Evolutionary conservation across 23 red algal species (phyloP), one percentile per base, ranked within the genome.

Genomic region (Gracilaria gracilis): DNA sequence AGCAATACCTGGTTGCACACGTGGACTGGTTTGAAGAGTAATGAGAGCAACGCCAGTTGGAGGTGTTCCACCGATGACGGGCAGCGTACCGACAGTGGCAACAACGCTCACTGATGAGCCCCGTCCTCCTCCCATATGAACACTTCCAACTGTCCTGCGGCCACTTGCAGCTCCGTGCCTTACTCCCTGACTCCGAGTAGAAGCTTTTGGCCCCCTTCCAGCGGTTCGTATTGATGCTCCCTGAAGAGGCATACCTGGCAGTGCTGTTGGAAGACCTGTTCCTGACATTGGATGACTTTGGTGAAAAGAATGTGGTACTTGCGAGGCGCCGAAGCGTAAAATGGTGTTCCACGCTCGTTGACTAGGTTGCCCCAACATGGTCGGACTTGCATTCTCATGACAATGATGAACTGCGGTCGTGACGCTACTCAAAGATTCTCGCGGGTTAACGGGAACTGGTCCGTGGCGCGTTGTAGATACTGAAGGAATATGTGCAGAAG

Each of bases 241-340:
- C 2, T 77, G 64, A 59, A 73, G 24, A 55, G 21, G 27, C n/a
- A 75, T 49, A 47, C 84, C 84, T 33, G 84, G 84, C 42, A 74
- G 25, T 37, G 67, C 50, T 37, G 84, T 67, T 59, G 84, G 84
- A 0, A 87, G 84, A 17, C 44, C 84, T 23, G 49, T 49, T 11
- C 84, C 67, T 51, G 72, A 77, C 39, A 50, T 49, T 20, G 72
- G 72, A 27, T 77, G 39, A 31, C 42, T 51, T 14, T 25, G 31
- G 23, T 34, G 39, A 50, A 16, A 48, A 12, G 46, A 42, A 51
- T 34, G 1, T 77, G 40, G 72, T 50, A 77, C 72, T 51, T 77
- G 72, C 14, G 72, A 50, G 46, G 16, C 21, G 17, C 72, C 72
- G 27, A 77, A 77, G 6, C 72, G 72, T 4, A 69, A 36, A 6